phyloP scores from a whole-genome alignment of 2,329 filamentous ascomycete genomes.

The Phialemoniopsis sp. region DNA sequence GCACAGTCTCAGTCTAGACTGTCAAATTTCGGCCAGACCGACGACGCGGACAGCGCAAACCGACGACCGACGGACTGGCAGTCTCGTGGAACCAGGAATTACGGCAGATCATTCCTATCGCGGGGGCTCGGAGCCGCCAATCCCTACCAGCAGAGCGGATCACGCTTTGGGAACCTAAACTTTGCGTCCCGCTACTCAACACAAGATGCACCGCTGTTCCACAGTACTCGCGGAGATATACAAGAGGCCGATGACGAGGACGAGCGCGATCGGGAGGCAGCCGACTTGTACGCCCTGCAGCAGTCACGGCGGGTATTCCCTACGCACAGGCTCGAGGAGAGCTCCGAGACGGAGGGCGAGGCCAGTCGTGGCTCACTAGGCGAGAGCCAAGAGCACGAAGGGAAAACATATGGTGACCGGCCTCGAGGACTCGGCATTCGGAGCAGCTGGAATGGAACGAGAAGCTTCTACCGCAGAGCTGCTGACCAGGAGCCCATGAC shows the following conservation, averaged over 20 bases:
- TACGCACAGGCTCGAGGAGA: slow-evolving; percentile 77
- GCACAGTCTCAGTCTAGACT: slow-evolving; percentile 93
- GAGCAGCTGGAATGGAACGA: slow-evolving; percentile 61
- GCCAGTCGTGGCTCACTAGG: slow-evolving; percentile 52
- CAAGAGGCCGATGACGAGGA: slow-evolving; percentile 91
- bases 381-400: slow-evolving; percentile 47
- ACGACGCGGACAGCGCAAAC: slow-evolving; percentile 32
- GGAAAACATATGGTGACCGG: slow-evolving; percentile 38
- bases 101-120: slow-evolving; percentile 37
- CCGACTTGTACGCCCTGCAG: slow-evolving; percentile 91
- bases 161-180: slow-evolving; percentile 66
- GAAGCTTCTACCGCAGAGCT: slow-evolving; percentile 29
- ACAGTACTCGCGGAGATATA: slow-evolving; percentile 85
- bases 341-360: slow-evolving; percentile 75
- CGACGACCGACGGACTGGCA: slow-evolving; percentile 30
- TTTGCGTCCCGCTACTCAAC: slow-evolving; percentile 74
- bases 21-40: slow-evolving; percentile 64
- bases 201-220: slow-evolving; percentile 88
- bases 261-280: slow-evolving; percentile 84
- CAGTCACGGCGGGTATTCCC: slow-evolving; percentile 85
- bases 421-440: slow-evolving; percentile 49
- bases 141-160: slow-evolving; percentile 71
- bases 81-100: slow-evolving; percentile 23
- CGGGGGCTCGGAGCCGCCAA: slow-evolving; percentile 54
- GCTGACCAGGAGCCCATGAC: slow-evolving; percentile 7